Evolutionary conservation across 2,329 filamentous ascomycete species (phyloP), one percentile per base, ranked within the genome.

Genomic region (Byssoonygena ceratinophila): DNA sequence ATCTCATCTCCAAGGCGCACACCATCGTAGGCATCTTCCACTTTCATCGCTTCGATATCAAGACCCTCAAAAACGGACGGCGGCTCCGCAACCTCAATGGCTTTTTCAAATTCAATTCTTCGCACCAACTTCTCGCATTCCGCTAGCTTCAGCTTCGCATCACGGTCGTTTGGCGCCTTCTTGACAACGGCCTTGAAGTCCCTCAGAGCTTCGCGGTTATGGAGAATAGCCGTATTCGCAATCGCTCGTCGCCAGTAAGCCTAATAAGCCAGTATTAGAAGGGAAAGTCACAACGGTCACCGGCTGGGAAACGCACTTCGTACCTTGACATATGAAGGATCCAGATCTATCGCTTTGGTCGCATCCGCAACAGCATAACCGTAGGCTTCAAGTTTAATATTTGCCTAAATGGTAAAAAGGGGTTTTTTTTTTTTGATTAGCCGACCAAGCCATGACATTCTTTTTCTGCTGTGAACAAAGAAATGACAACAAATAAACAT

Each of bases 81-180:
- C 59, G 91, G 87, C 61, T 97, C 92, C 54, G 85, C 82, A 43
- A 97, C 80, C 68, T 97, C 91, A 62, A 97, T 98, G 29, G 92
- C 92, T 61, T 87, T 89, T 61, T 94, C 84, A 71, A 98, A 98
- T 56, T 92, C 87, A 63, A 91, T 75, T 63, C 91, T 84, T 64
- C 91, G 89, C 59, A 97, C 87, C 61, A 95, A 81, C 76, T 94
- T 96, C 68, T 95, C 87, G 71, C 90, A 96, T 65, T 97, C 91
- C 56, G 87, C 82, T 61, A 94, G 76, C 74, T 94, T 95, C 60
- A 94, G 76, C 68, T 87, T 90, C 53, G 90, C 91, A 74, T 92
- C 88, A 62, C 89, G 89, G 71, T 96, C 95, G 61, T 74, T 76
- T 2, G 92, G 91, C 54, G 90, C 88, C 67, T 91, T 85, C 71